phyloP scores from a whole-genome alignment of 768 basidiomycete species.

The Chalciporus pseudorubinellus region DNA sequence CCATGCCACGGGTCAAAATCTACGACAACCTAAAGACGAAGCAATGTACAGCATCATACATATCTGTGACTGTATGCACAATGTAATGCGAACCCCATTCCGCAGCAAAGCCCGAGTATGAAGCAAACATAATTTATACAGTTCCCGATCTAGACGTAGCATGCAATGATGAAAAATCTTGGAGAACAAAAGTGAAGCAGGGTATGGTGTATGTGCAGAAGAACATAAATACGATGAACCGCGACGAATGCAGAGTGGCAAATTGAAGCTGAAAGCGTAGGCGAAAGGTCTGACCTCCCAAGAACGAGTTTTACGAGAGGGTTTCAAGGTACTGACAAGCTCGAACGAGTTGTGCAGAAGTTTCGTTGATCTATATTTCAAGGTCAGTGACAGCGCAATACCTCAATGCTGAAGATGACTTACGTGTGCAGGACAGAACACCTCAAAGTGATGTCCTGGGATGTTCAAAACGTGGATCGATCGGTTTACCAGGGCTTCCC shows the following conservation, averaged over 20 bases:
- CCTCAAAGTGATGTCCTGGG: constrained; percentile 65
- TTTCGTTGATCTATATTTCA: constrained; percentile 20
- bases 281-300: neutral
- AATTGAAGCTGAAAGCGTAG: neutral
- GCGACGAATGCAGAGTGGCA: neutral
- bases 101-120: neutral
- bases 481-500: constrained; percentile 44
- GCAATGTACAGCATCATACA: too few species aligned
- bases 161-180: neutral
- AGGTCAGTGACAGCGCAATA: too few species aligned
- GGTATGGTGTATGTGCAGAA: neutral
- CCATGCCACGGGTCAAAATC: too few species aligned
- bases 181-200: neutral
- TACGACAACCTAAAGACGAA: too few species aligned
- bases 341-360: constrained; percentile 22
- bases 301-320: neutral
- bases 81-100: too few species aligned
- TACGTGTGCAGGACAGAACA: constrained; percentile 53
- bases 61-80: too few species aligned
- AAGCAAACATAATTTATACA: neutral
- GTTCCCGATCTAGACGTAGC: neutral
- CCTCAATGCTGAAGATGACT: constrained; percentile 15
- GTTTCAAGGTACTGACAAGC: constrained; percentile 14
- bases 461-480: constrained; percentile 49
- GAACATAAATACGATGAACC: neutral